phyloP scores from a whole-genome alignment of 768 basidiomycete genomes.

The Cystobasidium tubakii region DNA sequence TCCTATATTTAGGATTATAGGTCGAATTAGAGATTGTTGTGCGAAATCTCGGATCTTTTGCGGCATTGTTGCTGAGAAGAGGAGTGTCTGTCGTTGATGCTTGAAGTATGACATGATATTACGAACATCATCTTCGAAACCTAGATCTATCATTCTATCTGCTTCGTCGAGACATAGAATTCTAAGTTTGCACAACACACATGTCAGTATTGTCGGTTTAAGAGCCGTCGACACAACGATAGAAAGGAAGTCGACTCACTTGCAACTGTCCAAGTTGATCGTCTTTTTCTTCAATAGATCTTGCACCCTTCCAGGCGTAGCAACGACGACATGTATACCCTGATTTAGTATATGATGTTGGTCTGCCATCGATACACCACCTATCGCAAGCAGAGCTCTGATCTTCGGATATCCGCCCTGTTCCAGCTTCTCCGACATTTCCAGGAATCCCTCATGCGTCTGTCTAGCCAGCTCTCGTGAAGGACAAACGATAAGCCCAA shows the following conservation, averaged over 20 bases:
- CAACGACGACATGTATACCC: slow-evolving; percentile 91
- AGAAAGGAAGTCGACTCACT: slow-evolving; percentile 53
- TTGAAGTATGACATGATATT: slow-evolving; percentile 99
- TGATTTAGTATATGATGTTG: slow-evolving; percentile 83
- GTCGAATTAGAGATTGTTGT: slow-evolving; percentile 87
- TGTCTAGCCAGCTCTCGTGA: slow-evolving; percentile 94
- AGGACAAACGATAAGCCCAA: slow-evolving; percentile 93
- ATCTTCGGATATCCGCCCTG: slow-evolving; percentile 74
- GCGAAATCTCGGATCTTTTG: slow-evolving; percentile 98
- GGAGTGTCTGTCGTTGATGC: slow-evolving; percentile 90
- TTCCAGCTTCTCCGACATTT: slow-evolving; percentile 76
- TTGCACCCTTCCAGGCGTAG: slow-evolving; percentile 91
- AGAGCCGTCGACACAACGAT: background rate
- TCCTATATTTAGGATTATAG: slow-evolving; percentile 92
- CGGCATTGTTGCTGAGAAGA: slow-evolving; percentile 99
- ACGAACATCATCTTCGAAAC: slow-evolving; percentile 96
- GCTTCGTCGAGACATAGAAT: slow-evolving; percentile 97
- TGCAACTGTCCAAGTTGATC: slow-evolving; percentile 88
- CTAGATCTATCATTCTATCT: slow-evolving; percentile 97
- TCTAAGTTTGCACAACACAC: slow-evolving; percentile 36
- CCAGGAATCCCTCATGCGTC: slow-evolving; percentile 87
- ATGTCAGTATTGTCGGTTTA: background rate
- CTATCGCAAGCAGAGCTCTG: slow-evolving; percentile 86
- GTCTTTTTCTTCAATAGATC: slow-evolving; percentile 96
- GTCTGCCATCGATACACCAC: slow-evolving; percentile 97